phyloP scores from a whole-genome alignment of 768 basidiomycete species.

The Calocybe cyanea region DNA sequence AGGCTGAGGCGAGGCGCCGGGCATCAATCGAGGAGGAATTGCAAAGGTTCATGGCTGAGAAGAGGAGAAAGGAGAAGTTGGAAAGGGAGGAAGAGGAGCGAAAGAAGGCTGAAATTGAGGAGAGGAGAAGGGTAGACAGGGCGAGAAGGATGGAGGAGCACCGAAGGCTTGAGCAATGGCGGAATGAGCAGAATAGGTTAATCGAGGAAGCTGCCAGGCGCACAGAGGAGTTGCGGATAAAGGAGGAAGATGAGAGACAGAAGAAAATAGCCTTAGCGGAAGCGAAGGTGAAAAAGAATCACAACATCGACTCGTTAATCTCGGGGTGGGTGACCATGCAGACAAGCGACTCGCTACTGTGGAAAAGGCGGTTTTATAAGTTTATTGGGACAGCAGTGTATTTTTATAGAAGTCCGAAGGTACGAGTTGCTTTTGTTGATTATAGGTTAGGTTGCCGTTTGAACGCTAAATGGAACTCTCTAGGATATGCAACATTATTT shows the following conservation, averaged over 20 bases:
- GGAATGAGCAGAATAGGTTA: slow-evolving; percentile 41
- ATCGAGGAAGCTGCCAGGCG: slow-evolving; percentile 42
- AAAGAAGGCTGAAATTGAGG: slow-evolving; percentile 39
- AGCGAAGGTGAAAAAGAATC: slow-evolving; percentile 34
- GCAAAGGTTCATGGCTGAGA: slow-evolving; percentile 30
- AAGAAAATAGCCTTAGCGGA: slow-evolving; percentile 44
- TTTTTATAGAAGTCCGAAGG: slow-evolving; percentile 52
- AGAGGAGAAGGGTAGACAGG: slow-evolving; percentile 42
- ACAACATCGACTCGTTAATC: slow-evolving; percentile 31
- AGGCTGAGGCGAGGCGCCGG: slow-evolving; percentile 40
- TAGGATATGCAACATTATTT: slow-evolving; percentile 37
- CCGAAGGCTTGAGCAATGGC: slow-evolving; percentile 48
- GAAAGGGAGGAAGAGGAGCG: slow-evolving; percentile 46
- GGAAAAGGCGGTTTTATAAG: slow-evolving; percentile 66
- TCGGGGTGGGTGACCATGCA: slow-evolving; percentile 65
- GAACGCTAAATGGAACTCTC: slow-evolving; percentile 2
- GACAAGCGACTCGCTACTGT: slow-evolving; percentile 45
- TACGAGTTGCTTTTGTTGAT: slow-evolving; percentile 19
- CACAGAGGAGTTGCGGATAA: slow-evolving; percentile 37
- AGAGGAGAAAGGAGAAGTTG: slow-evolving; percentile 32
- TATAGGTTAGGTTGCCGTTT: not conserved
- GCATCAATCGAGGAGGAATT: slow-evolving; percentile 38
- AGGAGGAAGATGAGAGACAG: slow-evolving; percentile 39
- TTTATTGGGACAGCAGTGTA: slow-evolving; percentile 43
- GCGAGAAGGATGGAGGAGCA: slow-evolving; percentile 49